phyloP scores from a whole-genome alignment of 208 protist genomes.

The Trypanosoma melophagium region DNA sequence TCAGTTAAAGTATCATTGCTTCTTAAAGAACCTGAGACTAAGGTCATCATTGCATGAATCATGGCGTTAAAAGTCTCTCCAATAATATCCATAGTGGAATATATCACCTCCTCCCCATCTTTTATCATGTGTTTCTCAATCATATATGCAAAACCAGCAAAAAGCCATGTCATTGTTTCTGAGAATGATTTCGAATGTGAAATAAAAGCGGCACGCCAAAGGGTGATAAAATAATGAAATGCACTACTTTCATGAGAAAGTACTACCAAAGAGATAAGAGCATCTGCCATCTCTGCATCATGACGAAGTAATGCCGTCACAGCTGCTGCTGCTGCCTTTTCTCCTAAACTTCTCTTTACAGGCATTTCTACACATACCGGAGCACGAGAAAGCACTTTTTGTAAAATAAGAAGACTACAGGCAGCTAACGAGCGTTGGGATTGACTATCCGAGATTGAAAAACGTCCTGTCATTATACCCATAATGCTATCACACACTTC shows the following conservation, averaged over 20 bases:
- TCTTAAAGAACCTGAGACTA: not conserved
- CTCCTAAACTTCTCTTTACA: constrained; percentile 1
- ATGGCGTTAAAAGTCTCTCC: not conserved
- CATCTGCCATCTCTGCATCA: constrained; percentile 14
- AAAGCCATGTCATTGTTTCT: constrained; percentile 18
- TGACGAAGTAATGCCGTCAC: constrained; percentile 10
- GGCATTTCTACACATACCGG: not conserved
- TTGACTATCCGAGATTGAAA: not conserved
- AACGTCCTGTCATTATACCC: not conserved
- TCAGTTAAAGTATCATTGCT: not conserved
- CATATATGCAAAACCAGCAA: constrained; percentile 11
- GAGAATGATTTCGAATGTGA: not conserved
- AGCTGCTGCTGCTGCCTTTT: constrained; percentile 4
- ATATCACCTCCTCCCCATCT: no score
- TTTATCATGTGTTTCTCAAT: not conserved
- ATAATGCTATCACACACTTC: not conserved
- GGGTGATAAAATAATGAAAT: constrained; percentile 8
- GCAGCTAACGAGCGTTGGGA: not conserved
- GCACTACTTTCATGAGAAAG: not conserved
- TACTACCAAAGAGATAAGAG: not conserved
- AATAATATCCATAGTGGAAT: not conserved
- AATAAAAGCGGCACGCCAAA: constrained; percentile 19
- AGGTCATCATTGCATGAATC: not conserved
- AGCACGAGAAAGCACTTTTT: not conserved
- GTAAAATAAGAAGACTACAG: constrained; percentile 10